Evolutionary conservation across 371 early-diverging fungal species (phyloP).

Genomic region (Choanephora cucurbitarum): DNA sequence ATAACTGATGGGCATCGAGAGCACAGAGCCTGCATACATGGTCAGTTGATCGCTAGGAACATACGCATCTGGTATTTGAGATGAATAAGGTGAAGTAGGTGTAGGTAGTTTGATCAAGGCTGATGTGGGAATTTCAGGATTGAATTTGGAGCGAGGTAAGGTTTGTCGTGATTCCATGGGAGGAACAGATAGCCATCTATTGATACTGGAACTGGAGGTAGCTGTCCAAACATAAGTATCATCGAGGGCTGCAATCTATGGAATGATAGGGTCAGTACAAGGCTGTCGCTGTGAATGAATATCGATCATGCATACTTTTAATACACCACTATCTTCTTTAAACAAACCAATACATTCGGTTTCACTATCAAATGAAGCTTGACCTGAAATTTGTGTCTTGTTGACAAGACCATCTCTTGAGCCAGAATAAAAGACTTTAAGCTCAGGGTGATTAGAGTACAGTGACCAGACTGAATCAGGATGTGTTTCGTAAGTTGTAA

Average conservation of each 20-base stretch:
- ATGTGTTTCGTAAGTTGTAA: constrained; percentile 84
- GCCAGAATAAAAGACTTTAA: constrained; percentile 90
- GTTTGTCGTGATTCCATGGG: constrained; percentile 44
- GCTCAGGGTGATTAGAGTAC: constrained; percentile 78
- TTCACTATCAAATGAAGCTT: constrained; percentile 44
- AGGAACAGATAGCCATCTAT: constrained; percentile 81
- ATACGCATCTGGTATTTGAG: constrained; percentile 35
- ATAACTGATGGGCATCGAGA: constrained; percentile 54
- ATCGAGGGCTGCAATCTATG: constrained; percentile 71
- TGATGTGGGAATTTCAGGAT: constrained; percentile 43
- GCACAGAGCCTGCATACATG: constrained; percentile 49
- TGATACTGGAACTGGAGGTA: constrained; percentile 76
- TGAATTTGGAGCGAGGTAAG: constrained; percentile 50
- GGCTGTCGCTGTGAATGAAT: no score
- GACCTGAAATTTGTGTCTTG: constrained; percentile 60
- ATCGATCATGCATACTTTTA: constrained; percentile 70
- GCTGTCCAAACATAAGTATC: constrained; percentile 93
- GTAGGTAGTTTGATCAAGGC: constrained; percentile 49
- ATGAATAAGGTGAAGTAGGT: constrained; percentile 29
- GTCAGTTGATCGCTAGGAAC: constrained; percentile 42
- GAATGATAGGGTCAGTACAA: neutral
- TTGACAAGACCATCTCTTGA: constrained; percentile 89
- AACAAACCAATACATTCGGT: constrained; percentile 84
- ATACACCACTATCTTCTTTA: constrained; percentile 79
- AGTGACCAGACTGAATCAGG: constrained; percentile 93